Evolutionary conservation across 1,284 basidiomycete species (phyloP).

Genomic region (Leccinum variabile): DNA sequence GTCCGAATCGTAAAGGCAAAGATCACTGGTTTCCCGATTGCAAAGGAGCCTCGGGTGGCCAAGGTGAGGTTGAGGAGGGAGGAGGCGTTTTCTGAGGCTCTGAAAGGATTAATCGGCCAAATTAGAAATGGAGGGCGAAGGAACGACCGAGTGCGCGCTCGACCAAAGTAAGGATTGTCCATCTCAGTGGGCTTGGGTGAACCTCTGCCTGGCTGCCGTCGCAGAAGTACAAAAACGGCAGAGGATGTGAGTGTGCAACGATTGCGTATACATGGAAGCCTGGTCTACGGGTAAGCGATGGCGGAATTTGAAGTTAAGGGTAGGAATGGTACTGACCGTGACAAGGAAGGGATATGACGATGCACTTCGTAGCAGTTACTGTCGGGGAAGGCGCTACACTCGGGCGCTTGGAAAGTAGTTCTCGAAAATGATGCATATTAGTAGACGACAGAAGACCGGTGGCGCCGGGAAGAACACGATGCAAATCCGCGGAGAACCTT

Average conservation of each 20-base stretch:
- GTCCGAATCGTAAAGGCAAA: slow-evolving; percentile 41
- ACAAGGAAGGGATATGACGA: no score
- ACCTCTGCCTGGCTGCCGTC: neutral
- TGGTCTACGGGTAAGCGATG: no score
- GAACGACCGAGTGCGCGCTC: slow-evolving; percentile 47
- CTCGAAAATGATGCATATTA: no score
- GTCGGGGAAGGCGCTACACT: no score
- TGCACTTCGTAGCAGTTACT: no score
- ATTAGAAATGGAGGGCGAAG: slow-evolving; percentile 61
- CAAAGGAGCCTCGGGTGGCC: slow-evolving; percentile 69
- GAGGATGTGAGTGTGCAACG: slow-evolving; percentile 54
- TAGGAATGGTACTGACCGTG: no score
- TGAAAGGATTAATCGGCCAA: slow-evolving; percentile 12
- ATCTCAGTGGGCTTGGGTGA: slow-evolving; percentile 6
- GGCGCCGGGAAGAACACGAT: no score
- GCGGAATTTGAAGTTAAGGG: no score
- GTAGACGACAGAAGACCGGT: no score
- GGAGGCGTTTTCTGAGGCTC: slow-evolving; percentile 34
- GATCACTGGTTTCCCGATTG: slow-evolving; percentile 70
- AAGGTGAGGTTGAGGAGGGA: slow-evolving; percentile 68
- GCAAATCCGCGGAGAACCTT: no score
- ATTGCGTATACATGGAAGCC: slow-evolving; percentile 48
- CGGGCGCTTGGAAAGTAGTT: no score
- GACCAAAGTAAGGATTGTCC: slow-evolving; percentile 46
- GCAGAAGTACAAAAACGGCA: slow-evolving; percentile 51